A percentile compares a stretch with the other conserved stretches of the same genome.
Conservation (phyloP, 768 basidiomycete species). For the Podaxis sp. region DNA sequence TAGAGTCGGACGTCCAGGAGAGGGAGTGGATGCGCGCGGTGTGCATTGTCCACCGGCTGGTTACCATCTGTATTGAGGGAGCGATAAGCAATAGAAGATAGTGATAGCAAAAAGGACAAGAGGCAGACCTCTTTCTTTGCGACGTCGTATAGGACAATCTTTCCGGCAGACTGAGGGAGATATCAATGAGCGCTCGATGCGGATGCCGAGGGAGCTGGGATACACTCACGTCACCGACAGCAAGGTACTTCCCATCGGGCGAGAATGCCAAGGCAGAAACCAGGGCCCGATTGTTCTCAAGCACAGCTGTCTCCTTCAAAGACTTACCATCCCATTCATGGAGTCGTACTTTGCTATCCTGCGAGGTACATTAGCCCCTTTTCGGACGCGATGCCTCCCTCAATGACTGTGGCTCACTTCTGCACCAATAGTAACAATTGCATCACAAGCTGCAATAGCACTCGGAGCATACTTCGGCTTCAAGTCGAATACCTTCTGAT, state of each 20-base stretch:
- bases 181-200: conserved; percentile 5
- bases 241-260: conserved; percentile 70
- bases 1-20: conserved; percentile 70
- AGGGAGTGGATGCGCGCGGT: conserved; percentile 78
- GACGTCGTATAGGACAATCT: conserved; percentile 76
- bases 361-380: conserved; percentile 6
- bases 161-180: conserved; percentile 65
- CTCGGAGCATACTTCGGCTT: conserved; percentile 51
- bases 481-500: conserved; percentile 63
- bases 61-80: conserved; percentile 46
- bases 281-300: conserved; percentile 68
- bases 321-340: conserved; percentile 69
- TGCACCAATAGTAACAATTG: conserved; percentile 67
- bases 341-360: conserved; percentile 77
- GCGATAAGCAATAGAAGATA: neutral
- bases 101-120: neutral
- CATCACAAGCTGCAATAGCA: conserved; percentile 51
- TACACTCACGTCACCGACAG: conserved; percentile 79
- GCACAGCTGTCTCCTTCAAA: conserved; percentile 51
- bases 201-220: neutral
- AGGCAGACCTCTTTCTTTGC: conserved; percentile 54
- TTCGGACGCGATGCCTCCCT: neutral
- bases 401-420: conserved; percentile 47
- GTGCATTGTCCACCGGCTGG: conserved; percentile 85
- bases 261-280: conserved; percentile 80